Conservation (phyloP, 2,329 filamentous ascomycete genomes). For the Penicillium frequentans region DNA sequence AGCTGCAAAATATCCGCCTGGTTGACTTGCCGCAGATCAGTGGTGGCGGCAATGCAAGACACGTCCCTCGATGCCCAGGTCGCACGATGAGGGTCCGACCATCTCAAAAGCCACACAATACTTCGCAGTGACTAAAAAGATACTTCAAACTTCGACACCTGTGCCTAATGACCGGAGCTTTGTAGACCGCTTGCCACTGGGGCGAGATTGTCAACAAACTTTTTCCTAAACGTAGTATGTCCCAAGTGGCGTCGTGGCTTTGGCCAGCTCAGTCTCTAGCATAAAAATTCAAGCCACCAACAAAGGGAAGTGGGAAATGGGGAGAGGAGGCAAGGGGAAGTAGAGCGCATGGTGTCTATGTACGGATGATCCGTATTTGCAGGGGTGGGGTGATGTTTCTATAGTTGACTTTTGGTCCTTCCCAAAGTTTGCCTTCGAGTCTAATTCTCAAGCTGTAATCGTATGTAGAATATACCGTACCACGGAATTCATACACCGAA, state of each 20-base stretch:
- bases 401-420: background rate
- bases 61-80: constrained; percentile 9
- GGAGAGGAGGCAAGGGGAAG: constrained; percentile 15
- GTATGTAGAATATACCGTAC: background rate
- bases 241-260: constrained; percentile 1
- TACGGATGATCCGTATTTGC: background rate
- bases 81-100: background rate
- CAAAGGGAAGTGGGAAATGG: background rate
- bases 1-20: background rate
- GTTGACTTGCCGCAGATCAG: constrained; percentile 7
- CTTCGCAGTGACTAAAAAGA: constrained; percentile 12
- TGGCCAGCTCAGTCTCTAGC: constrained; percentile 2
- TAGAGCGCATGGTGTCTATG: background rate
- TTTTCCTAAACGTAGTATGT: background rate
- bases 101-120: constrained; percentile 5
- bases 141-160: constrained; percentile 7
- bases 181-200: constrained; percentile 7
- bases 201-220: background rate
- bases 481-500: background rate
- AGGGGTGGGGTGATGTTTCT: background rate
- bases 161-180: background rate
- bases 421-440: background rate
- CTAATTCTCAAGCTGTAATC: background rate
- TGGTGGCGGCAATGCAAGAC: constrained; percentile 23
- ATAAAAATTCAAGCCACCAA: constrained; percentile 4